phyloP scores from a whole-genome alignment of 2,329 filamentous ascomycete species.

The Waltergamsia citrina region DNA sequence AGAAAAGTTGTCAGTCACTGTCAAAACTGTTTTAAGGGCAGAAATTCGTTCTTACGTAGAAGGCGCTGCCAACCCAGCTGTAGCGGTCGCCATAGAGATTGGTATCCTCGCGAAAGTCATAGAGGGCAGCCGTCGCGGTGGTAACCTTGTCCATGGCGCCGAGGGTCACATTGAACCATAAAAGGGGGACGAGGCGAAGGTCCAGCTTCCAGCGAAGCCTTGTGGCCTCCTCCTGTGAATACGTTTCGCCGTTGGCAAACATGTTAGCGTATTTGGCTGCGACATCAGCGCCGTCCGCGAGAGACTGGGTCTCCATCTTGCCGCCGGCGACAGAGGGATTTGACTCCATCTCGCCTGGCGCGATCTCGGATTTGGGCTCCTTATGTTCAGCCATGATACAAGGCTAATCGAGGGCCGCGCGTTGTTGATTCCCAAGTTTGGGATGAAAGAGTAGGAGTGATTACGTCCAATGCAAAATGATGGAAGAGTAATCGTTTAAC shows the following conservation, averaged over 20 bases:
- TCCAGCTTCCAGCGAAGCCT: constrained; percentile 12
- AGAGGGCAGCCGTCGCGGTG: constrained; percentile 16
- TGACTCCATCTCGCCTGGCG: constrained; percentile 4
- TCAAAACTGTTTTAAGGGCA: constrained; percentile 2
- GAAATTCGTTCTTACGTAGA: constrained; percentile 10
- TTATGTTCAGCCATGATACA: background rate
- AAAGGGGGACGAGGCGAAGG: constrained; percentile 11
- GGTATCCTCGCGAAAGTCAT: constrained; percentile 14
- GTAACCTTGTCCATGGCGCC: constrained; percentile 21
- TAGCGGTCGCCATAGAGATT: constrained; percentile 13
- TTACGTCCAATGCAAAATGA: too few species aligned
- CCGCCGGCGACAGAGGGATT: constrained; percentile 1
- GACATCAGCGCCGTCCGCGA: constrained; percentile 3
- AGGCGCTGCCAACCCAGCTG: constrained; percentile 15
- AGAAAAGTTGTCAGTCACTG: background rate
- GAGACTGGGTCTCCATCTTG: background rate
- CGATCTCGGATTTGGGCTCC: constrained; percentile 2
- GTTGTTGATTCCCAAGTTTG: too few species aligned
- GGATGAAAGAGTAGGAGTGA: too few species aligned
- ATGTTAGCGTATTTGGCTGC: constrained; percentile 6
- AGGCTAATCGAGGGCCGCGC: too few species aligned
- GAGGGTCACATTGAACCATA: constrained; percentile 15
- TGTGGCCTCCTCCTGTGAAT: constrained; percentile 6
- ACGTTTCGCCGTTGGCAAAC: constrained; percentile 5
- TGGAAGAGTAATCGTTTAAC: too few species aligned